Evolutionary conservation across 2,329 filamentous ascomycete species (phyloP).

Genomic region (Penicillium sp.): DNA sequence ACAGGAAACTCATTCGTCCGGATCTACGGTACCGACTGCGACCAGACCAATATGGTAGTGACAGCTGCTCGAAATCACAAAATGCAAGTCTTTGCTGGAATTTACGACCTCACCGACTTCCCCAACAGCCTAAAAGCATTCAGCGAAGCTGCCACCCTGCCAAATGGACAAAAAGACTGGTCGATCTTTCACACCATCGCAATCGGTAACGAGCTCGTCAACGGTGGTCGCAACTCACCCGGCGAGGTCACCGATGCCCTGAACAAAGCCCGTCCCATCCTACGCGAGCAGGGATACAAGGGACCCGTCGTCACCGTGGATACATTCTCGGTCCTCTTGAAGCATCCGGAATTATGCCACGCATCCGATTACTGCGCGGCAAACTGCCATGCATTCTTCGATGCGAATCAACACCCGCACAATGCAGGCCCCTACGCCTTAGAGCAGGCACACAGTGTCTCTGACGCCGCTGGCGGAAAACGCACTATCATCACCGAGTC

Average conservation of each 20-base stretch:
- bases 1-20: slow-evolving; percentile 61
- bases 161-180: slow-evolving; percentile 51
- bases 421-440: slow-evolving; percentile 63
- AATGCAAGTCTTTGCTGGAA: slow-evolving; percentile 67
- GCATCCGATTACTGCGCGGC: slow-evolving; percentile 71
- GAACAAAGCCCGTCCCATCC: slow-evolving; percentile 49
- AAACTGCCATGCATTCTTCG: slow-evolving; percentile 83
- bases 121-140: slow-evolving; percentile 56
- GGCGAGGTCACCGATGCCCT: slow-evolving; percentile 54
- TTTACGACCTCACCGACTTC: slow-evolving; percentile 59
- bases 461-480: slow-evolving; percentile 49
- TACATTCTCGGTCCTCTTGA: slow-evolving; percentile 63
- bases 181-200: slow-evolving; percentile 62
- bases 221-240: slow-evolving; percentile 53
- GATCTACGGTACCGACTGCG: slow-evolving; percentile 74
- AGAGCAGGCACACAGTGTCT: slow-evolving; percentile 48
- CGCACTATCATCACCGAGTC: slow-evolving; percentile 71
- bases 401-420: slow-evolving; percentile 54
- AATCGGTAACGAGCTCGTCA: slow-evolving; percentile 76
- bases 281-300: slow-evolving; percentile 59
- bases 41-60: slow-evolving; percentile 61
- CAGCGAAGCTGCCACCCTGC: slow-evolving; percentile 50
- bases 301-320: slow-evolving; percentile 76
- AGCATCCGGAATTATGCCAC: slow-evolving; percentile 63
- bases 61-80: slow-evolving; percentile 57